Conservation (phyloP, 2,329 filamentous ascomycete genomes). For the Aureobasidium sp. region DNA sequence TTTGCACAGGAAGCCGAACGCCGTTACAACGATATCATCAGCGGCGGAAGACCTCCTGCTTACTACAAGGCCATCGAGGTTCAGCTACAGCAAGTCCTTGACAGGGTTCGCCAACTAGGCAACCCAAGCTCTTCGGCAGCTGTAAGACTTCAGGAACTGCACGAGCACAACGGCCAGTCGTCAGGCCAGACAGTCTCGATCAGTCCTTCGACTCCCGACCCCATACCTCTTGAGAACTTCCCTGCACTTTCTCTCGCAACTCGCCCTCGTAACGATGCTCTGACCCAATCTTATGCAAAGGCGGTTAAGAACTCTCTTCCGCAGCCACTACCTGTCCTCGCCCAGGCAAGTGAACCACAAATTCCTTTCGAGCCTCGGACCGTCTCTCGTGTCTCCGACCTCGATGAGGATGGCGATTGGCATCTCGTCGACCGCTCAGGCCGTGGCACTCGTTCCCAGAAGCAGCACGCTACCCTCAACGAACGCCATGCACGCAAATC, state of each 20-base stretch:
- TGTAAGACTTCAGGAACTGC: slow-evolving; percentile 19
- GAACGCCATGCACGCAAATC: slow-evolving; percentile 23
- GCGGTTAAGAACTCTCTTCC: background rate
- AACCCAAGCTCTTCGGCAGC: slow-evolving; percentile 9
- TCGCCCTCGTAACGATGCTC: background rate
- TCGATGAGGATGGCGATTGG: background rate
- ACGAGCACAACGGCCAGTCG: slow-evolving; percentile 14
- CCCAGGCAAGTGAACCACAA: background rate
- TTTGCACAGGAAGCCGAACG: background rate
- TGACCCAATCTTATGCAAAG: background rate
- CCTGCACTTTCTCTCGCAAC: background rate
- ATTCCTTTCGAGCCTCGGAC: background rate
- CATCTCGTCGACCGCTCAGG: background rate
- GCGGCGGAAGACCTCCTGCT: background rate
- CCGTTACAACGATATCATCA: slow-evolving; percentile 4
- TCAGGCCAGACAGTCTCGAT: background rate
- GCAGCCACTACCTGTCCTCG: background rate
- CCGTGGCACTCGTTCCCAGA: background rate
- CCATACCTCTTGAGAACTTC: background rate
- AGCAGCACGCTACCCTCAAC: background rate
- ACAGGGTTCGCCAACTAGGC: background rate
- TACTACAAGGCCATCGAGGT: background rate
- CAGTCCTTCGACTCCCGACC: background rate
- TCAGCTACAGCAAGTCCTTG: background rate
- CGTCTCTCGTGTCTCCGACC: background rate